Percentiles rank a stretch among this genome's conserved stretches.
These are phyloP conservation scores for Aechmea fasciata DNA, from an alignment of 176 grass and related monocot species.

Conservation along the genomic window DNA sequence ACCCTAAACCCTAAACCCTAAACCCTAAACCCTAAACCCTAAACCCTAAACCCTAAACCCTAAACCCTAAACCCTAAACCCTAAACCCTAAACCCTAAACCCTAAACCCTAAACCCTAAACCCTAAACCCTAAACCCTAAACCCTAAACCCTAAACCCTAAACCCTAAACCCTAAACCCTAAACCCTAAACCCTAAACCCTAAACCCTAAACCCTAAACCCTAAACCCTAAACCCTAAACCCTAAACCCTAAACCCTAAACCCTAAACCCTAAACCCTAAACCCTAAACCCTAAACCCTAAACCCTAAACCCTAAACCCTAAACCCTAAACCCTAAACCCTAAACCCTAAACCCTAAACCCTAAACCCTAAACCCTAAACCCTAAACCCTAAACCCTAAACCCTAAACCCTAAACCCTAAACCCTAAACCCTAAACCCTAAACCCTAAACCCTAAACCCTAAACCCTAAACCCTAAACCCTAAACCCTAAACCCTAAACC, in stretches of 20 bases:
- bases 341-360: no score
- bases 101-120: slow-evolving; percentile 28
- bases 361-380: slow-evolving; percentile 7
- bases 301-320: neutral
- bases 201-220: no score
- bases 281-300: no score
- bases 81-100: slow-evolving; percentile 4
- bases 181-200: no score
- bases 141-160: no score
- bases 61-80: slow-evolving; percentile 28
- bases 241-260: slow-evolving; percentile 7
- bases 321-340: no score
- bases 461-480: slow-evolving; percentile 27
- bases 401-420: slow-evolving; percentile 3
- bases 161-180: no score
- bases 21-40: neutral
- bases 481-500: neutral
- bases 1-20: slow-evolving; percentile 13
- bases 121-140: neutral
- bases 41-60: no score
- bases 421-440: neutral
- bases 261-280: slow-evolving; percentile 11
- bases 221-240: no score
- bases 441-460: slow-evolving; percentile 15
- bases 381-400: slow-evolving; percentile 23